These are phyloP conservation scores for Sporobolomyces pararoseus DNA, from an alignment of 768 basidiomycete genomes.

Conservation along the genomic window DNA sequence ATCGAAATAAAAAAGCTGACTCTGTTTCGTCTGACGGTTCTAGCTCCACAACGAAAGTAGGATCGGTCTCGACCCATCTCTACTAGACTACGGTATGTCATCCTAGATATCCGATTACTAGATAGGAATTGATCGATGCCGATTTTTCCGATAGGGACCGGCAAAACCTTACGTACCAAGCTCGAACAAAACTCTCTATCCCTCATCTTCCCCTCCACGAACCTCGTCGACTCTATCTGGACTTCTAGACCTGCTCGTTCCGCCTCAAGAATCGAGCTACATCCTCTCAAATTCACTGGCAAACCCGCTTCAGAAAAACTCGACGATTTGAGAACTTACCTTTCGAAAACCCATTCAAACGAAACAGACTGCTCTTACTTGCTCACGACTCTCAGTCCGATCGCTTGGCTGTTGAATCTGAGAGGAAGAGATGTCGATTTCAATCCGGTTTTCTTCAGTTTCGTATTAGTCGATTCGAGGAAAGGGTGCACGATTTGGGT, in stretches of 20 bases:
- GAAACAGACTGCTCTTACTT: constrained; percentile 62
- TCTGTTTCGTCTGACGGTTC: background rate
- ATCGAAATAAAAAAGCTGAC: background rate
- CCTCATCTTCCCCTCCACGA: constrained; percentile 70
- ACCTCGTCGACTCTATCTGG: constrained; percentile 79
- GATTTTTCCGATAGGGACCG: constrained; percentile 12
- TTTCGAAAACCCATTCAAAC: constrained; percentile 53
- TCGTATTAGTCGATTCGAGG: constrained; percentile 64
- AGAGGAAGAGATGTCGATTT: constrained; percentile 85
- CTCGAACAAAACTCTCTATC: constrained; percentile 60
- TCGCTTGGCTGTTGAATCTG: constrained; percentile 82
- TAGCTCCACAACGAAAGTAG: constrained; percentile 51
- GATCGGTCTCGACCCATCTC: constrained; percentile 79
- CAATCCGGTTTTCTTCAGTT: constrained; percentile 87
- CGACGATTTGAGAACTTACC: constrained; percentile 65
- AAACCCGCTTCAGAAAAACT: constrained; percentile 66
- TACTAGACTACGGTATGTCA: constrained; percentile 56
- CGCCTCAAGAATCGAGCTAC: constrained; percentile 63
- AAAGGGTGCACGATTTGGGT: constrained; percentile 65
- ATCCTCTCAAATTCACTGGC: constrained; percentile 61
- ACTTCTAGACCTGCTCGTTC: constrained; percentile 69
- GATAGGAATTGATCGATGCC: background rate
- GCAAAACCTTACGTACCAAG: constrained; percentile 58
- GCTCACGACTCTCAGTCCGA: constrained; percentile 55
- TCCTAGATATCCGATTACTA: constrained; percentile 48